A percentile compares a stretch with the other conserved stretches of the same genome.
These are phyloP conservation scores for Schizothecium vesticola DNA, from an alignment of 495 filamentous ascomycete genomes.

Conservation along the genomic window DNA sequence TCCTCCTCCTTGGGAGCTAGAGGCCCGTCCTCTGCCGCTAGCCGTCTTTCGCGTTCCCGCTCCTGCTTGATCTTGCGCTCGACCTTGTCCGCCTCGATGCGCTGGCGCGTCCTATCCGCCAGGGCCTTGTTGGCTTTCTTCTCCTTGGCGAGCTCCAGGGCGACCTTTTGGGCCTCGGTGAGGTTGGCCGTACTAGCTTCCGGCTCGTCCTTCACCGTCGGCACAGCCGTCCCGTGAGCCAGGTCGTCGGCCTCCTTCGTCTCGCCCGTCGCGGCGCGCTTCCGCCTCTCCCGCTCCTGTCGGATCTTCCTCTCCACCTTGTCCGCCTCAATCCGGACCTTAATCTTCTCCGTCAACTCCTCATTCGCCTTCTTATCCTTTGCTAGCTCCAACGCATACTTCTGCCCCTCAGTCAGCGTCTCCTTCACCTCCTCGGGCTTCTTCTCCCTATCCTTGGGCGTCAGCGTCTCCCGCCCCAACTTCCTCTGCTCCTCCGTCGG, in stretches of 20 bases:
- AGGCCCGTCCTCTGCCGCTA: background rate
- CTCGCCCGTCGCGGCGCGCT: background rate
- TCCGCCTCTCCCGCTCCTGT: conserved; percentile 1
- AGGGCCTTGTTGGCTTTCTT: background rate
- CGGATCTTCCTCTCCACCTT: background rate
- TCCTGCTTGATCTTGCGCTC: background rate
- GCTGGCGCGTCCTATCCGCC: background rate
- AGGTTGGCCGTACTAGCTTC: background rate
- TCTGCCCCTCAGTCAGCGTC: background rate
- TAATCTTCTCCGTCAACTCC: background rate
- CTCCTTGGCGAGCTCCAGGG: background rate
- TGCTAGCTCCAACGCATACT: background rate
- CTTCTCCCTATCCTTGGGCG: background rate
- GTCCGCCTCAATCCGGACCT: conserved; percentile 4
- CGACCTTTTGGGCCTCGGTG: background rate
- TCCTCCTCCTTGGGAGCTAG: background rate
- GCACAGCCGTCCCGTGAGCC: background rate
- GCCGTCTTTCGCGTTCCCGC: background rate
- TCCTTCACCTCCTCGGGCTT: background rate
- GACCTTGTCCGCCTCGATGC: background rate
- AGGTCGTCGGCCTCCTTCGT: background rate
- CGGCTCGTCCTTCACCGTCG: background rate
- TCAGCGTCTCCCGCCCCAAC: background rate
- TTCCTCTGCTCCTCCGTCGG: background rate
- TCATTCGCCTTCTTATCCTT: conserved; percentile 6